Evolutionary conservation across 257 asterid species (phyloP).

Genomic region (Nyctanthes arbortristis): DNA sequence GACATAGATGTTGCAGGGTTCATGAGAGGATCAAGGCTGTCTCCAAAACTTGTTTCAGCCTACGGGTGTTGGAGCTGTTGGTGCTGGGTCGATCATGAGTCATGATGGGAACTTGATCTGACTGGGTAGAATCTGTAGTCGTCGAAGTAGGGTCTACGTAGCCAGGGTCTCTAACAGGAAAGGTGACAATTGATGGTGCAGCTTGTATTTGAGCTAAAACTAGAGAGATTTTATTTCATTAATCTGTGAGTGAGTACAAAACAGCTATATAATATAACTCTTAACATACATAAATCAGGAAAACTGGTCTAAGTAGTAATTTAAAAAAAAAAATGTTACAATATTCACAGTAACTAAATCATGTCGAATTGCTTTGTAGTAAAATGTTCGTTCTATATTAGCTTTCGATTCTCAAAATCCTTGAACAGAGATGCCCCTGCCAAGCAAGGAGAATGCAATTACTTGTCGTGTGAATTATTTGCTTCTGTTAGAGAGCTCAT

Average conservation of each 20-base stretch:
- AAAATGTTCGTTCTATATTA: conserved; percentile 18
- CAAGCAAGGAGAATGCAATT: conserved; percentile 5
- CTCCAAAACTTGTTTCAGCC: conserved; percentile 41
- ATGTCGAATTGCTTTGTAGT: conserved; percentile 28
- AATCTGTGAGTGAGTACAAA: conserved; percentile 36
- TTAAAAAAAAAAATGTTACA: too few relatives aligned
- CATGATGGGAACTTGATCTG: conserved; percentile 41
- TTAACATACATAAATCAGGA: too few relatives aligned
- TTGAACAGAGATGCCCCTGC: conserved; percentile 35
- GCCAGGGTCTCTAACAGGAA: conserved; percentile 50
- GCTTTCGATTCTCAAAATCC: conserved; percentile 17
- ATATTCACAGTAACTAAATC: too few relatives aligned
- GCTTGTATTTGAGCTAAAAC: too few relatives aligned
- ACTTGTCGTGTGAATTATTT: conserved; percentile 10
- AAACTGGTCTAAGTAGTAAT: too few relatives aligned
- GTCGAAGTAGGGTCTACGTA: conserved; percentile 35
- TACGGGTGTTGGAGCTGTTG: background rate
- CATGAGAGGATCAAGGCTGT: conserved; percentile 37
- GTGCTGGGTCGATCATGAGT: conserved; percentile 20
- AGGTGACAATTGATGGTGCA: conserved; percentile 42
- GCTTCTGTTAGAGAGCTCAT: background rate
- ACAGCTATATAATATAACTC: conserved; percentile 42
- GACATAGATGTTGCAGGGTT: conserved; percentile 42
- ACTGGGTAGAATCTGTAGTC: too few relatives aligned
- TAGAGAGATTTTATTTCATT: too few relatives aligned